phyloP scores from a whole-genome alignment of 768 basidiomycete genomes.

The Xerocomellus chrysenteron region DNA sequence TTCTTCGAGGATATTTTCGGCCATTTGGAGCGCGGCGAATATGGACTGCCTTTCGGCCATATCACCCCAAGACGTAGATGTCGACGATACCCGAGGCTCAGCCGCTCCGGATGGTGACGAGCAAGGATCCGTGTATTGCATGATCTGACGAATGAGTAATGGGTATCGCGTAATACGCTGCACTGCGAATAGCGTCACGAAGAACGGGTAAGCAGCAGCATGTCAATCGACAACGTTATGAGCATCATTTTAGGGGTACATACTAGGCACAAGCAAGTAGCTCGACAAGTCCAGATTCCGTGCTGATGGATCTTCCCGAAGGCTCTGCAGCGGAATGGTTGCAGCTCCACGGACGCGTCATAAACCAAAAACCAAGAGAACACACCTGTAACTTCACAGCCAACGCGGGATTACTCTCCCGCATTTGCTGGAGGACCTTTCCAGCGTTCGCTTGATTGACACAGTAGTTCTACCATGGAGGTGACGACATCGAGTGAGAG shows the following conservation, averaged over 20 bases:
- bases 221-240: background rate
- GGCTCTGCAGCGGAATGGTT: conserved; percentile 42
- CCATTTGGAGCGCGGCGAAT: conserved; percentile 51
- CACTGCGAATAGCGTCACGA: conserved; percentile 48
- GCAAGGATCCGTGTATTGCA: conserved; percentile 67
- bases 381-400: conserved; percentile 65
- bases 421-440: conserved; percentile 69
- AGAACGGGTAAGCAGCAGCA: background rate
- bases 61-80: conserved; percentile 4
- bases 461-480: conserved; percentile 68
- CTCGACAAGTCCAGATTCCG: conserved; percentile 87
- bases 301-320: conserved; percentile 74
- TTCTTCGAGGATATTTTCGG: conserved; percentile 70
- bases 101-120: conserved; percentile 24
- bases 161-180: conserved; percentile 96
- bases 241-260: conserved; percentile 21
- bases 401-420: conserved; percentile 66
- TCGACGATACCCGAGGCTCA: no score
- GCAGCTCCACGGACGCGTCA: background rate
- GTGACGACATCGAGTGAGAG: background rate
- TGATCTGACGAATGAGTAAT: conserved; percentile 80
- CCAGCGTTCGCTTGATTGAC: conserved; percentile 82
- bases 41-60: conserved; percentile 56
- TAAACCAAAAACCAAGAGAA: background rate
- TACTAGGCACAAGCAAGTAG: conserved; percentile 90